Evolutionary conservation across 2,329 filamentous ascomycete genomes (phyloP), one percentile per base, ranked within the genome.

Genomic region (Fusarium sp.): DNA sequence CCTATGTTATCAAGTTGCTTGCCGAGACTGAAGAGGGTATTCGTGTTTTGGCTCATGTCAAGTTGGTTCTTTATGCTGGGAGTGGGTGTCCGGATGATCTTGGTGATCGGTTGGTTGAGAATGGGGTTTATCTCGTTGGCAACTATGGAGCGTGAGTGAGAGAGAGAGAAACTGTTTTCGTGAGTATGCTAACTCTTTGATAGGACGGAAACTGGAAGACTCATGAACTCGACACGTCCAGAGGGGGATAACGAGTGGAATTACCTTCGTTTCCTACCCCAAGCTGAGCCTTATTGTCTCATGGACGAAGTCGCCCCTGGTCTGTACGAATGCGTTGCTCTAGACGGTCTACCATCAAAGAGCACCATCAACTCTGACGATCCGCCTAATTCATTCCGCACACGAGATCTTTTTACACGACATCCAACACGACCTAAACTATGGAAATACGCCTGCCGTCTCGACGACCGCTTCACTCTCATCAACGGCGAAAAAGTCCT

Each of bases 1-100:
- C 91, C 0, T 93, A 92, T 71, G 87, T 89, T 0, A 79, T 93
- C 20, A 92, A 92, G 75, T 80, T 93, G 0, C 82, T 93, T 1
- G 86, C 87, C 0, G 91, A 93, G 76, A 85, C 86, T 0, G 81
- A 87, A 0, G 84, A 87, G 20, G 91, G 91, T 0, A 84, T 91
- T 16, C 75, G 81, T 1, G 80, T 81, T 2, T 79, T 92, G 17
- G 79, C 79, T 1, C 79, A 80, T 27, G 81, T 87, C 12, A 86
- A 89, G 72, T 74, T 89, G 2, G 88, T 91, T 20, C 83, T 89
- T 73, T 91, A 87, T 69, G 89, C 86, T 3, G 90, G 90, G 0
- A 88, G 87, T 17, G 83, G 85, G 5, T 91, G 88, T 70, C 90
- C 90, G 0, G 89, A 92, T 73, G 87, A 87, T 9, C 81, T 92